Base-by-base conservation (phyloP, 495 filamentous ascomycete species). In the Tricharina praecox region DNA sequence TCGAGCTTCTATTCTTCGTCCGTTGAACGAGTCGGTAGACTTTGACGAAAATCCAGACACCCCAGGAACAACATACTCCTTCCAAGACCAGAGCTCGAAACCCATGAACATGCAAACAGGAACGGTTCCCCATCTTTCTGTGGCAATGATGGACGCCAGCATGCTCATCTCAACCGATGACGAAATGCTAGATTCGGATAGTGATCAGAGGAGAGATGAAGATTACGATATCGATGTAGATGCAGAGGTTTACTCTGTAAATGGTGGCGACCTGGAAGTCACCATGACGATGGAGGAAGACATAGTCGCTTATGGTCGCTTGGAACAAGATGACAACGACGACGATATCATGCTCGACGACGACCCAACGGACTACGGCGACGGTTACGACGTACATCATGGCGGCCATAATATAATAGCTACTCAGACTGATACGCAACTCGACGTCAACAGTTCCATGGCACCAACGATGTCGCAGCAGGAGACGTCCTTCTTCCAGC, bases 331-430 rank as follows among this genome's bases (percentile, higher is more conserved):
- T 43, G 55, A 54, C 45, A 55, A 59, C 35, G 45, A 58, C 15
- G 56, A 59, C 47, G 56, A 59, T 35, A 52, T 59, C 18, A 59
- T 59, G 56, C 53, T 59, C 25, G 56, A 59, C 38, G 56, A 54
- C 32, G 56, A 58, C n/a, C 25, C 30, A 33, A 26, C 28, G n/a
- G 43, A 46, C 15, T 43, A 43, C 40, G 26, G 7, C 24, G 11
- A 43, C 21, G 40, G 20, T 25, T 13, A 11, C 3, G 2, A 43
- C 26, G 40, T n/a, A 2, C 20, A 11, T 43, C 40, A 24, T 24
- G 18, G 11, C 2, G 26, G 13, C 3, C 10, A 16, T 13, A 19
- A 40, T 9, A 19, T 19, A 2, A 30, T 19, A 25, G 4, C n/a
- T n/a, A n/a, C n/a, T n/a, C n/a, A n/a, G n/a, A n/a, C 21, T 11